These are phyloP conservation scores for Vachellia pachyceras DNA, from an alignment of 306 rosid species.

Conservation along the genomic window DNA sequence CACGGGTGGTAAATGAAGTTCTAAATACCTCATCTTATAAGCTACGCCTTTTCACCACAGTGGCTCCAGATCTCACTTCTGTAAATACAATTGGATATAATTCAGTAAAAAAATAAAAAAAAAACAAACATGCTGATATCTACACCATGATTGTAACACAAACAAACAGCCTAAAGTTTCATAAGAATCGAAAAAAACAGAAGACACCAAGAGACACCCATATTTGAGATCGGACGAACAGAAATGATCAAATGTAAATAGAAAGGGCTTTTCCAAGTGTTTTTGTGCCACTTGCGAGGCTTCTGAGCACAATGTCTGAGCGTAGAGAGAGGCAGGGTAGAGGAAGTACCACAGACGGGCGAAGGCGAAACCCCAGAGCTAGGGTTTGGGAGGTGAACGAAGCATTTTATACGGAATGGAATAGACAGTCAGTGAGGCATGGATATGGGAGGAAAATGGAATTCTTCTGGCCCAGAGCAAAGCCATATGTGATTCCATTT, in stretches of 20 bases:
- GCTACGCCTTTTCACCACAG: slow-evolving; percentile 19
- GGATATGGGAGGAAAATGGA: neutral
- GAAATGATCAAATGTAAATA: neutral
- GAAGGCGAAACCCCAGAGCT: too few relatives aligned
- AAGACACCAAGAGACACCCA: neutral
- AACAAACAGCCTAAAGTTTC: neutral
- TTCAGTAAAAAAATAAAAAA: neutral
- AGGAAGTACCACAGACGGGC: slow-evolving; percentile 28
- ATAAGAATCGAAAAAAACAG: neutral
- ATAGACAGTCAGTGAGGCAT: neutral
- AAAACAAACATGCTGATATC: neutral
- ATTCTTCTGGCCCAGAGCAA: neutral
- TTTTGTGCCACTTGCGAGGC: neutral
- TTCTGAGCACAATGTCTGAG: neutral
- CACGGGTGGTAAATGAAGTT: neutral
- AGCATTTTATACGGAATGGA: neutral
- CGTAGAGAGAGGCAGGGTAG: neutral
- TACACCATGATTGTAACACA: too few relatives aligned
- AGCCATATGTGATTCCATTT: neutral
- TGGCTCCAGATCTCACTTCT: slow-evolving; percentile 44
- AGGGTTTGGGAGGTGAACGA: too few relatives aligned
- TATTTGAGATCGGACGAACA: neutral
- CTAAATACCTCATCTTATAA: slow-evolving; percentile 65
- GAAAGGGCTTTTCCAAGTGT: neutral
- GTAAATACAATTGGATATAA: slow-evolving; percentile 24